phyloP scores from a whole-genome alignment of 2,329 filamentous ascomycete genomes.

The Monosporascus sp. region DNA sequence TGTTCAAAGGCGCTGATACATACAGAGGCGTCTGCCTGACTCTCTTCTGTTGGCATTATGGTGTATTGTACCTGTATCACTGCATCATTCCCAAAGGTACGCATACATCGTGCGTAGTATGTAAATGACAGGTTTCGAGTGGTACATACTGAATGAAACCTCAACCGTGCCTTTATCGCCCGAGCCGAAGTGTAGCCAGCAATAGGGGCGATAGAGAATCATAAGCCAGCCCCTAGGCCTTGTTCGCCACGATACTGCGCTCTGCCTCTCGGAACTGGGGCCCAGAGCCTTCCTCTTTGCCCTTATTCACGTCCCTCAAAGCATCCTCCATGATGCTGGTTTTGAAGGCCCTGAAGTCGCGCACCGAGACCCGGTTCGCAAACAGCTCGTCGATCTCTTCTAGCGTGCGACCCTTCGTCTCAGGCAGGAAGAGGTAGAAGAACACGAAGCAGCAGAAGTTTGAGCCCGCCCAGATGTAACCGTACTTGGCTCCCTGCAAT shows the following conservation, averaged over 20 bases:
- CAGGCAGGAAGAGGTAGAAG: conserved; percentile 23
- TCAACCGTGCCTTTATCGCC: too few species aligned
- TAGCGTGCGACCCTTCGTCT: conserved; percentile 23
- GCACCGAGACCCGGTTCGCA: conserved; percentile 20
- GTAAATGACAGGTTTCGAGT: too few species aligned
- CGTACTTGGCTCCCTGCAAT: conserved; percentile 34
- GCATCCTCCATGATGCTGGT: conserved; percentile 21
- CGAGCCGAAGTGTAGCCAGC: too few species aligned
- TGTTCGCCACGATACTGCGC: background rate
- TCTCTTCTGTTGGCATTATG: too few species aligned
- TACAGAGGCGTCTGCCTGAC: too few species aligned
- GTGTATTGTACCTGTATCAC: too few species aligned
- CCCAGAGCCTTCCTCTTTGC: conserved; percentile 5
- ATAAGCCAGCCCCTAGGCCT: background rate
- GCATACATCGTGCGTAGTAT: too few species aligned
- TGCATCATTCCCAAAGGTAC: too few species aligned
- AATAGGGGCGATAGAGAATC: too few species aligned
- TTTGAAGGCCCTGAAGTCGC: conserved; percentile 19
- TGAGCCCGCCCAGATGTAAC: conserved; percentile 35
- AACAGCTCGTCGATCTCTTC: conserved; percentile 27
- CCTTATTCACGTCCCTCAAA: conserved; percentile 11
- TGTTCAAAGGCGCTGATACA: too few species aligned
- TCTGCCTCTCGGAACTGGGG: background rate
- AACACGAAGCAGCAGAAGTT: conserved; percentile 23
- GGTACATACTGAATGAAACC: too few species aligned